phyloP scores from a whole-genome alignment of 768 basidiomycete genomes.

The Megacollybia marginata region DNA sequence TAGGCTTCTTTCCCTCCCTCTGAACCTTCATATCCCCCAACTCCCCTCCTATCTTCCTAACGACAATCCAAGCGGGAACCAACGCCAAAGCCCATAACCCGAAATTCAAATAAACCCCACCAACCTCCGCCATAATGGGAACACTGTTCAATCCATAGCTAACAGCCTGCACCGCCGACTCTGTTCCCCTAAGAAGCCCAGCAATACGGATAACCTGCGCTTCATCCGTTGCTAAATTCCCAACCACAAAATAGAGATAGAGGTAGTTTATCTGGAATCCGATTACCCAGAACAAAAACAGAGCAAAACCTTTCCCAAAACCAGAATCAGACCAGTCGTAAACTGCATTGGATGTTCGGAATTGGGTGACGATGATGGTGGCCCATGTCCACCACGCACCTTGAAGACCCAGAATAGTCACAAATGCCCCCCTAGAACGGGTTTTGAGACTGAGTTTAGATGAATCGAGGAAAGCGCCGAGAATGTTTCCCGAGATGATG shows the following conservation, averaged over 20 bases:
- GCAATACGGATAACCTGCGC: slow-evolving; percentile 1
- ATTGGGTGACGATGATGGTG: background rate
- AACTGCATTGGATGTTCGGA: background rate
- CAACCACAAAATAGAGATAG: slow-evolving; percentile 1
- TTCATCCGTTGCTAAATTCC: background rate
- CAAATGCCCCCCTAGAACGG: slow-evolving; percentile 2
- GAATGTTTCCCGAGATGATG: background rate
- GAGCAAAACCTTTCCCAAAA: slow-evolving; percentile 1
- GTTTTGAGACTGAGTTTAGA: slow-evolving; percentile 1
- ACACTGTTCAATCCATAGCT: slow-evolving; percentile 2
- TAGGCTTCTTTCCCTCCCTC: too few species aligned
- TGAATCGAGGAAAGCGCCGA: slow-evolving; percentile 1
- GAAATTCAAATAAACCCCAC: slow-evolving; percentile 2
- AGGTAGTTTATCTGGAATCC: background rate
- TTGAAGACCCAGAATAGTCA: background rate
- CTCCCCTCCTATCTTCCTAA: background rate
- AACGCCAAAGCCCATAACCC: slow-evolving; percentile 2
- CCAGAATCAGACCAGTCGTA: slow-evolving; percentile 4
- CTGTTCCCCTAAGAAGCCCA: background rate
- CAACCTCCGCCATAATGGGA: background rate
- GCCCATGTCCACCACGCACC: slow-evolving; percentile 5
- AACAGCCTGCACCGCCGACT: slow-evolving; percentile 2
- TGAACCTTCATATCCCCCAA: too few species aligned
- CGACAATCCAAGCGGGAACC: background rate
- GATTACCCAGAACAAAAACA: slow-evolving; percentile 1